Evolutionary conservation across 2,329 filamentous ascomycete species (phyloP).

Genomic region (Fusarium albidum): DNA sequence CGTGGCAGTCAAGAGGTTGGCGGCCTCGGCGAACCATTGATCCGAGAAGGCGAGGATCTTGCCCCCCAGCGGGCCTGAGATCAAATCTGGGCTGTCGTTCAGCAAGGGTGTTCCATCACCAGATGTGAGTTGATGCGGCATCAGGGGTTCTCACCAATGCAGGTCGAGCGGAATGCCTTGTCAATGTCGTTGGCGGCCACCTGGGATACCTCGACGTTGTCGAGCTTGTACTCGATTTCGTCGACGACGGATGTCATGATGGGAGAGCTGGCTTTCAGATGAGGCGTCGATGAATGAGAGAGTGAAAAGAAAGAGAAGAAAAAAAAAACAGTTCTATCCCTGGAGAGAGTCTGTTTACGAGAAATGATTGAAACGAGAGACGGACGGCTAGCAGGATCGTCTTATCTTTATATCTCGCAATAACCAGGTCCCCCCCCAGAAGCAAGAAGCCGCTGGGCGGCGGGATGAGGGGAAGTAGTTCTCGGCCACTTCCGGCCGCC

Average conservation of each 20-base stretch:
- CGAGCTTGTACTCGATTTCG: slow-evolving; percentile 64
- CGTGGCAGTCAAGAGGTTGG: slow-evolving; percentile 70
- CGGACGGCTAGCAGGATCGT: background rate
- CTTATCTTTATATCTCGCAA: slow-evolving; percentile 34
- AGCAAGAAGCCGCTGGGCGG: slow-evolving; percentile 20
- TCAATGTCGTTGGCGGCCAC: slow-evolving; percentile 66
- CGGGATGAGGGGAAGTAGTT: slow-evolving; percentile 26
- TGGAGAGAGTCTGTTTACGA: background rate
- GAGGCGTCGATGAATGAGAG: background rate
- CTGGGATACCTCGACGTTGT: slow-evolving; percentile 57
- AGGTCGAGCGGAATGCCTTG: slow-evolving; percentile 66
- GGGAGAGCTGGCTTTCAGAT: background rate
- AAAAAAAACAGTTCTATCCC: too few relatives aligned
- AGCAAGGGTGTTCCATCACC: background rate
- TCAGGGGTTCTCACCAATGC: slow-evolving; percentile 59
- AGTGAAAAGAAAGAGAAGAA: too few relatives aligned
- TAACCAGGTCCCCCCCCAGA: slow-evolving; percentile 13
- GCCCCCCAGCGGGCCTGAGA: slow-evolving; percentile 68
- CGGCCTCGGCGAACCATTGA: slow-evolving; percentile 73
- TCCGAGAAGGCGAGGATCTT: slow-evolving; percentile 72
- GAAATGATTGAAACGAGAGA: background rate
- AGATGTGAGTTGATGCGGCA: background rate
- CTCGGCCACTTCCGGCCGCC: slow-evolving; percentile 45
- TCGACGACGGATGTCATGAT: slow-evolving; percentile 50
- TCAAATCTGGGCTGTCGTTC: slow-evolving; percentile 56